phyloP scores from a whole-genome alignment of 345 rosid species.

The Populus deltoides region DNA sequence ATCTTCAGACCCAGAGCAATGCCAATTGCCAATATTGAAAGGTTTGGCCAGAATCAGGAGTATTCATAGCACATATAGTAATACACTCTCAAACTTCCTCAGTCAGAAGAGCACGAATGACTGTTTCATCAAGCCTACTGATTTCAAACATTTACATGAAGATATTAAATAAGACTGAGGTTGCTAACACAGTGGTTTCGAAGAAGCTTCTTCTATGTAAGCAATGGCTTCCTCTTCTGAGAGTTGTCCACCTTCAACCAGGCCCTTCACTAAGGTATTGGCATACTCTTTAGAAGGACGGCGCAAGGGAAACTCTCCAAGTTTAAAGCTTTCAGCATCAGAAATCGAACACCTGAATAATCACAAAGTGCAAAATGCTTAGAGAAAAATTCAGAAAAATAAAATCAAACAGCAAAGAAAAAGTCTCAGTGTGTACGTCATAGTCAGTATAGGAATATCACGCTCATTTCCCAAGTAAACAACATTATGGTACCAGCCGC shows the following conservation, averaged over 20 bases:
- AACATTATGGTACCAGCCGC: slow-evolving; percentile 68
- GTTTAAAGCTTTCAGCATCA: slow-evolving; percentile 39
- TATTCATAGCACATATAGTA: slow-evolving; percentile 75
- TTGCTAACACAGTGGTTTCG: slow-evolving; percentile 41
- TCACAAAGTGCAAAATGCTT: not conserved
- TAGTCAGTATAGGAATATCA: slow-evolving; percentile 64
- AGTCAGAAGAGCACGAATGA: slow-evolving; percentile 20
- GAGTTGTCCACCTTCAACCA: slow-evolving; percentile 71
- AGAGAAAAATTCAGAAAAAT: not conserved
- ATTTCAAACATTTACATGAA: not conserved
- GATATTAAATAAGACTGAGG: slow-evolving; percentile 4
- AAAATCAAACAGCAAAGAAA: not conserved
- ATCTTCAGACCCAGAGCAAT: slow-evolving; percentile 92
- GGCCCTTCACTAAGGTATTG: slow-evolving; percentile 49
- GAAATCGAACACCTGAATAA: slow-evolving; percentile 54
- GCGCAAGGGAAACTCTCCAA: slow-evolving; percentile 44
- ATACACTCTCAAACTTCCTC: slow-evolving; percentile 89
- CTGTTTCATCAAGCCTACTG: not conserved
- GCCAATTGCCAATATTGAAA: slow-evolving; percentile 62
- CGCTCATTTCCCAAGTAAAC: slow-evolving; percentile 67
- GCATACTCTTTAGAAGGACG: slow-evolving; percentile 56
- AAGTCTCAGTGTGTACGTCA: slow-evolving; percentile 50
- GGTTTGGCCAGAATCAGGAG: slow-evolving; percentile 69
- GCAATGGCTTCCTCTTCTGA: slow-evolving; percentile 56
- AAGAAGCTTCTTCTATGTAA: slow-evolving; percentile 58